Base-by-base conservation (phyloP, 331 rosid species). In the Rosa hybrid region DNA sequence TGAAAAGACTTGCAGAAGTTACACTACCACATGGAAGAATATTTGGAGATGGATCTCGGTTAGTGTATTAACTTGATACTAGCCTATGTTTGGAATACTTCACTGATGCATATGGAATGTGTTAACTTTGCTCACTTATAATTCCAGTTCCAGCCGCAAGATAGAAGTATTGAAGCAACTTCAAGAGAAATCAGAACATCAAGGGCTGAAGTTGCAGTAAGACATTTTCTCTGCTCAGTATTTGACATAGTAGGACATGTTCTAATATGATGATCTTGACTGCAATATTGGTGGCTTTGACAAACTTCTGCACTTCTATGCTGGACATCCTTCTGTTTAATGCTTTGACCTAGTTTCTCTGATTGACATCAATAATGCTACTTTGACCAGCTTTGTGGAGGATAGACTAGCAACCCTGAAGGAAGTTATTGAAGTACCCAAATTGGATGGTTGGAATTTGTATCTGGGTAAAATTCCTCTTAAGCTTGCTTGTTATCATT, bases 11-110 rank as follows among this genome's bases (percentile, higher is more conserved):
- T 78, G 97, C 97, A 4, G 98, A 98, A 68, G 92, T 94, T 51
- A 83, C 85, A 60, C 78, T 91, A 39, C 96, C 92, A 39, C 89
- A 91, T 5, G 98, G 92, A 79, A 94, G 90, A 86, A 94, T 94
- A 82, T 92, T 69, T 79, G 97, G 97, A 81, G 91, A 92, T 34
- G 97, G 98, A 82, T 71, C 89, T 25, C 97, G 98, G 98, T 94
- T 60, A 82, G 97, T 83, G 39, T 9, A 51, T 51, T 16, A 39
- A 78, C 30, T 17, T 25, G 38, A 8, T 54, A 51, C 4, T 72
- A 5, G 27, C 54, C 42, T n/a, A 67, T 42, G 8, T 27, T 46
- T 51, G 5, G 7, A 9, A 0, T 39, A 20, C 60, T 13, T 8
- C 25, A 51, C 46, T 72, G 45, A 50, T 3, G 2, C 12, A 0